These are phyloP conservation scores for Torrubiella hemipterigena DNA, from an alignment of 2,329 filamentous ascomycete genomes.

Conservation along the genomic window DNA sequence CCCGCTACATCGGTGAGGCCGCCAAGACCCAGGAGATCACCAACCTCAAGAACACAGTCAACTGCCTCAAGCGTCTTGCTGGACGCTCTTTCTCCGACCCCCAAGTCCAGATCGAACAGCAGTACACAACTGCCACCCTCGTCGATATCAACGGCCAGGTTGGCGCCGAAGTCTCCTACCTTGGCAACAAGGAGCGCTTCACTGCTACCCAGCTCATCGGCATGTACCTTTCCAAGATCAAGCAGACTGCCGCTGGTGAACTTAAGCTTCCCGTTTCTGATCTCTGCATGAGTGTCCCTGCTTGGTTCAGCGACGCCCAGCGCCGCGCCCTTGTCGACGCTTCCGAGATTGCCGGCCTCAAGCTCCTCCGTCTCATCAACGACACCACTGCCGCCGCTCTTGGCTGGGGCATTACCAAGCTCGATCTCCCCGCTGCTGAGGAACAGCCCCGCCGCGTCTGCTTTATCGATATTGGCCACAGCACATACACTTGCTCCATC, in stretches of 20 bases:
- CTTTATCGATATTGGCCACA: slow-evolving; percentile 93
- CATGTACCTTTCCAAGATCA: slow-evolving; percentile 95
- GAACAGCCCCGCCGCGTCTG: slow-evolving; percentile 85
- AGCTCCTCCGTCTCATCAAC: slow-evolving; percentile 89
- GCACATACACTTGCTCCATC: slow-evolving; percentile 87
- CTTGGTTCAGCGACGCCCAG: slow-evolving; percentile 96
- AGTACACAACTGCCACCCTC: slow-evolving; percentile 76
- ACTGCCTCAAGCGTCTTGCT: slow-evolving; percentile 81
- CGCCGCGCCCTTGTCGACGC: slow-evolving; percentile 82
- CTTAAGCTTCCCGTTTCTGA: slow-evolving; percentile 86
- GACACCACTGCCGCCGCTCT: slow-evolving; percentile 94
- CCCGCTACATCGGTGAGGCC: slow-evolving; percentile 84
- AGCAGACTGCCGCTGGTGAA: slow-evolving; percentile 75
- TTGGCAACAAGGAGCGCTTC: slow-evolving; percentile 92
- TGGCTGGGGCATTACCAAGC: slow-evolving; percentile 95
- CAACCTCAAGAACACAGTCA: slow-evolving; percentile 98
- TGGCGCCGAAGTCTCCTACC: slow-evolving; percentile 84
- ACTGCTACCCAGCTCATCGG: slow-evolving; percentile 85
- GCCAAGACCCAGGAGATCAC: slow-evolving; percentile 99
- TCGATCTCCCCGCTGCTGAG: slow-evolving; percentile 76
- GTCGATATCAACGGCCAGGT: slow-evolving; percentile 90
- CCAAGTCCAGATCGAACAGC: slow-evolving; percentile 85
- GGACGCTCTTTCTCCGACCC: slow-evolving; percentile 81
- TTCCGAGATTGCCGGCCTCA: slow-evolving; percentile 84
- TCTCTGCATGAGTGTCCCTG: slow-evolving; percentile 84